Percentiles rank a stretch among this genome's conserved stretches.
These are phyloP conservation scores for Yamadazyma spencermartinsiae DNA, from an alignment of 1,139 yeast species.

Conservation along the genomic window DNA sequence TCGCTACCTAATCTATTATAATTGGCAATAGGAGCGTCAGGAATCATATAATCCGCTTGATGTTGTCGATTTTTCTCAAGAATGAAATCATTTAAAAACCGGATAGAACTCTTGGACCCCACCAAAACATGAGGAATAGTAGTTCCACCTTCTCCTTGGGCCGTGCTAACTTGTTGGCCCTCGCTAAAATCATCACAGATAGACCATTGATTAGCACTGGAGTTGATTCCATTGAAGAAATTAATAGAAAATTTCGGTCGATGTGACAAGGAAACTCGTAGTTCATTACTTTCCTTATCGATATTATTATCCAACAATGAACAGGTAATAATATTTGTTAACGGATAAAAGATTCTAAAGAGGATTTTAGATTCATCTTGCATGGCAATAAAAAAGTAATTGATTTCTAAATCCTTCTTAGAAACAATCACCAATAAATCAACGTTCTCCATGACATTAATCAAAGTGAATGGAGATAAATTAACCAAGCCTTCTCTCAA, in stretches of 20 bases:
- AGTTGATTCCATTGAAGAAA: slow-evolving; percentile 53
- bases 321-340: slow-evolving; percentile 45
- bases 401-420: slow-evolving; percentile 67
- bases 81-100: slow-evolving; percentile 55
- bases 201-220: slow-evolving; percentile 70
- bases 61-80: slow-evolving; percentile 37
- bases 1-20: slow-evolving; percentile 9
- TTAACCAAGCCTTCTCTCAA: slow-evolving; percentile 52
- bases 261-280: slow-evolving; percentile 51
- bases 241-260: slow-evolving; percentile 79
- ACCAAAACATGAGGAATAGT: slow-evolving; percentile 55
- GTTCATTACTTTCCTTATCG: slow-evolving; percentile 46
- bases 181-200: slow-evolving; percentile 82
- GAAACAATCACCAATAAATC: slow-evolving; percentile 68
- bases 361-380: slow-evolving; percentile 65
- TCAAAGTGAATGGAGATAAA: slow-evolving; percentile 64
- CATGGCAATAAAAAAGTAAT: slow-evolving; percentile 71
- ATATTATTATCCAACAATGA: slow-evolving; percentile 50
- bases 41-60: slow-evolving; percentile 16
- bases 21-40: slow-evolving; percentile 6
- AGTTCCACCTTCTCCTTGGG: slow-evolving; percentile 57
- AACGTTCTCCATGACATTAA: slow-evolving; percentile 62
- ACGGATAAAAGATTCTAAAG: slow-evolving; percentile 70
- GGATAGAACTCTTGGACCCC: slow-evolving; percentile 53
- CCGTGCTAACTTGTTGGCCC: slow-evolving; percentile 74